These are phyloP conservation scores for Mortierella claussenii DNA, from an alignment of 192 early-diverging fungal species.

Conservation along the genomic window DNA sequence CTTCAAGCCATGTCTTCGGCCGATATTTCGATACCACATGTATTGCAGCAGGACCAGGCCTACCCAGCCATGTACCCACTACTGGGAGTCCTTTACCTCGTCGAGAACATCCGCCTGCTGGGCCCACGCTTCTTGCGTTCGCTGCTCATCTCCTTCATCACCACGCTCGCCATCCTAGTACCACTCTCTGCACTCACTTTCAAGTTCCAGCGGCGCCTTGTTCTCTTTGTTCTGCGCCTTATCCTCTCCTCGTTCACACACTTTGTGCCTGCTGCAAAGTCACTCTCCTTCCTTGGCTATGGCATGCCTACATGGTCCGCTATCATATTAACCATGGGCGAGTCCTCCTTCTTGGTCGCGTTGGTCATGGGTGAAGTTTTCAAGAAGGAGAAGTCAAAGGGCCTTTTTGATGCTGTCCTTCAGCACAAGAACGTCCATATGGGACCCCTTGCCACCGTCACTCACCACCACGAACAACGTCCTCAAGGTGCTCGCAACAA, in stretches of 20 bases:
- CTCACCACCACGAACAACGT: too few relatives aligned
- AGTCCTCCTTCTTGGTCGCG: slow-evolving; percentile 28
- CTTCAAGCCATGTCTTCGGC: too few relatives aligned
- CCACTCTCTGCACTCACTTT: slow-evolving; percentile 33
- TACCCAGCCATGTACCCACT: slow-evolving; percentile 13
- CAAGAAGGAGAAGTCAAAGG: slow-evolving; percentile 22
- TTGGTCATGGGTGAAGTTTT: slow-evolving; percentile 38
- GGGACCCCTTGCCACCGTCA: slow-evolving; percentile 23
- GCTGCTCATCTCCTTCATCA: slow-evolving; percentile 13
- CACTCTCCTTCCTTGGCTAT: slow-evolving; percentile 14
- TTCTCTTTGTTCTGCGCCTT: slow-evolving; percentile 16
- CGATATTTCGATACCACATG: too few relatives aligned
- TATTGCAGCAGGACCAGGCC: not conserved
- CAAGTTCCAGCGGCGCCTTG: slow-evolving; percentile 26
- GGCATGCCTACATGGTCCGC: slow-evolving; percentile 26
- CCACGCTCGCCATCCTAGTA: slow-evolving; percentile 30
- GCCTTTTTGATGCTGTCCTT: slow-evolving; percentile 25
- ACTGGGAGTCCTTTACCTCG: slow-evolving; percentile 26
- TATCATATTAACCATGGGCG: slow-evolving; percentile 28
- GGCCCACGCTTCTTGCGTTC: slow-evolving; percentile 30
- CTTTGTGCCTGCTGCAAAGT: not conserved
- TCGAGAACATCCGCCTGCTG: slow-evolving; percentile 15
- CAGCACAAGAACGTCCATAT: slow-evolving; percentile 3
- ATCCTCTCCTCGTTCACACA: slow-evolving; percentile 5
- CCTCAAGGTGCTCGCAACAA: too few relatives aligned